Conservation (phyloP, 371 early-diverging fungal species). For the Mortierella sp. region DNA sequence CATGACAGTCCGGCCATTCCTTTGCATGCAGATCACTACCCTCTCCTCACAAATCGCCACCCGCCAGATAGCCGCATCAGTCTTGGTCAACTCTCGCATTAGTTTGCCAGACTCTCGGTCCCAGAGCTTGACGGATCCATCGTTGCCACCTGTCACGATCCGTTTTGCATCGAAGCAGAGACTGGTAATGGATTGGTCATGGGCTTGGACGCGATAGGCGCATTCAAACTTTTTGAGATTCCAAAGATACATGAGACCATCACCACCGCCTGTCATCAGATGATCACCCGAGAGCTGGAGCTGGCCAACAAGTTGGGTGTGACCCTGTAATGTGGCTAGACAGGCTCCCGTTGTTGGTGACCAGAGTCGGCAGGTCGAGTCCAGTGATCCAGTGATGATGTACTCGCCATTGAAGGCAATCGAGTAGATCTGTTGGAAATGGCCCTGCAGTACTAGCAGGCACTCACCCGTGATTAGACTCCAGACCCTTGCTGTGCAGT, state of each 20-base stretch:
- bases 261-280: slow-evolving; percentile 88
- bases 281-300: slow-evolving; percentile 68
- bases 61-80: slow-evolving; percentile 72
- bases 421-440: slow-evolving; percentile 72
- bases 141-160: slow-evolving; percentile 87
- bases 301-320: slow-evolving; percentile 89
- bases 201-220: slow-evolving; percentile 78
- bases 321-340: slow-evolving; percentile 74
- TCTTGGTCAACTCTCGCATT: slow-evolving; percentile 71
- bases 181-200: slow-evolving; percentile 87
- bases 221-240: slow-evolving; percentile 74
- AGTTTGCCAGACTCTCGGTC: slow-evolving; percentile 80
- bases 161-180: slow-evolving; percentile 86
- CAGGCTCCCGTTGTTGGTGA: slow-evolving; percentile 69
- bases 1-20: slow-evolving; percentile 50
- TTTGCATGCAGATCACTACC: slow-evolving; percentile 70
- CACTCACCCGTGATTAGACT: slow-evolving; percentile 76
- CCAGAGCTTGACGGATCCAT: slow-evolving; percentile 89
- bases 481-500: slow-evolving; percentile 92
- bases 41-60: slow-evolving; percentile 71
- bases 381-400: slow-evolving; percentile 81
- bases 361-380: slow-evolving; percentile 81
- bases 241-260: slow-evolving; percentile 92
- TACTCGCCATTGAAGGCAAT: slow-evolving; percentile 76
- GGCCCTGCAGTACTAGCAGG: slow-evolving; percentile 75